Conservation (phyloP, 179 eudicot genomes). For the Beta lomatogona region DNA sequence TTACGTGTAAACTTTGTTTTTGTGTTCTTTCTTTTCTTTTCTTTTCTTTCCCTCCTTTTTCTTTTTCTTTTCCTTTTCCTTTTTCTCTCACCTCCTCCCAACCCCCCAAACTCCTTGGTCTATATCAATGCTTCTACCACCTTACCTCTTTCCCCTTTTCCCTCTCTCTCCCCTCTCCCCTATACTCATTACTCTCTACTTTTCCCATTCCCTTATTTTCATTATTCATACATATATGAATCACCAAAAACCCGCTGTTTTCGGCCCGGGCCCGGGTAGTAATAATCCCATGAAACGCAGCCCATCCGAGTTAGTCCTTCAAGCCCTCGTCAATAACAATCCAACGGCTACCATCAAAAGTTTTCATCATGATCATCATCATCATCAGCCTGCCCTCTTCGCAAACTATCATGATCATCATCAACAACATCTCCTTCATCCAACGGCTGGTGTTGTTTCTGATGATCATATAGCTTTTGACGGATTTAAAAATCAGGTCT, state of each 20-base stretch:
- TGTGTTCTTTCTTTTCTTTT: neutral
- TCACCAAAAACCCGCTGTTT: conserved; percentile 4
- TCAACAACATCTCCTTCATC: conserved; percentile 8
- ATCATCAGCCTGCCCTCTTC: neutral
- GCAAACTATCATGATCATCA: neutral
- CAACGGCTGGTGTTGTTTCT: conserved; percentile 19
- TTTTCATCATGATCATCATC: neutral
- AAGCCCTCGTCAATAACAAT: conserved; percentile 32
- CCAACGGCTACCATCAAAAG: conserved; percentile 14
- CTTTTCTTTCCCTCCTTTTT: neutral
- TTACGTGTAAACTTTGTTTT: conserved; percentile 25
- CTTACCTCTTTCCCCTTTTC: conserved; percentile 39
- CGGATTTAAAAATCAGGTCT: conserved; percentile 24
- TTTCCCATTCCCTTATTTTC: neutral
- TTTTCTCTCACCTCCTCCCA: too few relatives aligned
- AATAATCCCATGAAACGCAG: conserved; percentile 45
- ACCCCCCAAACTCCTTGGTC: neutral
- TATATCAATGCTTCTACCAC: conserved; percentile 29
- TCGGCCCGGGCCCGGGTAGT: neutral
- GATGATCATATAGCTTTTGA: conserved; percentile 8
- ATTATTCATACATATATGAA: neutral
- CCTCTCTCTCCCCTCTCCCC: conserved; percentile 31
- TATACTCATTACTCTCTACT: neutral
- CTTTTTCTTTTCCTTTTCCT: neutral
- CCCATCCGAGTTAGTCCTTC: conserved; percentile 41